Base-by-base conservation (phyloP, 179 eudicot genomes). In the Actinidia arguta region DNA sequence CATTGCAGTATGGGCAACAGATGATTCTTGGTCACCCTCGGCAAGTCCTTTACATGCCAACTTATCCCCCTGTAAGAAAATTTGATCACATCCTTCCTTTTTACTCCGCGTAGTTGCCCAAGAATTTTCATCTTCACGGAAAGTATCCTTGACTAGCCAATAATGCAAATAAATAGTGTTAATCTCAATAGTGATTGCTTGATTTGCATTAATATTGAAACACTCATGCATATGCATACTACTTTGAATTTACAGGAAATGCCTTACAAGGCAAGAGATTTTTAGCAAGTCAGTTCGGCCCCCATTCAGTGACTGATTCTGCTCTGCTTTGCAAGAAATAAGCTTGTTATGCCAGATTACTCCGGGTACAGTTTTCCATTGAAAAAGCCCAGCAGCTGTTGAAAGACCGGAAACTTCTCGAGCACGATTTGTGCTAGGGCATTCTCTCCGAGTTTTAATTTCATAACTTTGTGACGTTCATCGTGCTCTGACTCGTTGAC, bases 21-120 rank as follows among this genome's bases (percentile, higher is more conserved):
- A 94, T 95, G 99, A 86, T 96, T 85, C 80, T 95, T 75, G 94
- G 96, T 78, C 99, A 95, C 79, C 99, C 94, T 52, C 92, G 95
- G 78, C 95, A 89, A 84, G 89, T 97, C 73, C 67, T 95, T 85
- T 95, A 93, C 92, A 97, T 95, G 98, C 99, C 92, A 77, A 84
- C 92, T 39, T 95, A 92, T 85, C 92, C 97, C 80, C 80, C 92
- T 44, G 98, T 96, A 90, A 93, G 97, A 70, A 79, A 79, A 44
- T 78, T 20, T 27, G 62, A 48, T 67, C 4, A 20, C 1, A 20
- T 25, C 20, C 64, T 62, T 31, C 54, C 36, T 75, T 66, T 70
- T 42, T 47, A 58, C 44, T 68, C 39, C 3, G 47, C 5, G 16
- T n/a, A n/a, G n/a, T n/a, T n/a, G n/a, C n/a, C n/a, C n/a, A n/a